Evolutionary conservation across 352 stramenopile genomes (phyloP), one percentile per base, ranked within the genome.

Genomic region (Albugo candida): DNA sequence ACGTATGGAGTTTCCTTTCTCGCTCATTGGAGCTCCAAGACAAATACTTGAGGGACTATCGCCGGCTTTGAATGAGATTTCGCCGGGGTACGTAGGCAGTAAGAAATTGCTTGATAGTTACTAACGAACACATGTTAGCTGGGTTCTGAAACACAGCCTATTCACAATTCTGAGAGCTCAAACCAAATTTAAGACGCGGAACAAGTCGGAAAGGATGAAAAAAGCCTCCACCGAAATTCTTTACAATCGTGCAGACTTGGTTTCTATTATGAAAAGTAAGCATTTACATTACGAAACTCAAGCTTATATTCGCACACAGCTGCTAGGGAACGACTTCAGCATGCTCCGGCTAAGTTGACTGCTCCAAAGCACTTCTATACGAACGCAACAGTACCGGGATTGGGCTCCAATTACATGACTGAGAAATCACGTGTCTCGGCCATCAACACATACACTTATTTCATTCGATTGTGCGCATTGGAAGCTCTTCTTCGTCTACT

Each of bases 81-180:
- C 70, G 2, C 80, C 77, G 20, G 77, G 64, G 52, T 74, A 63
- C 8, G n/a, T n/a, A n/a, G 21, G 12, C 0, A 5, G 11, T 19
- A 16, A 37, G 17, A 13, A 42, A 49, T 27, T 12, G 18, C n/a
- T n/a, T n/a, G n/a, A n/a, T n/a, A n/a, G n/a, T n/a, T n/a, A n/a
- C n/a, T n/a, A 53, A 35, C 16, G 45, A 66, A 47, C 81, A 19
- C 52, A 49, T 14, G 60, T 54, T 45, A 89, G 72, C 14, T 97
- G 89, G 89, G 82, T 96, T 36, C 67, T 97, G 8, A 67, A 64
- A 11, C 64, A 77, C 36, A 96, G 82, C 38, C 69, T 94, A 21
- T 97, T 95, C 61, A 89, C 82, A 10, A 60, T 95, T 13, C 66
- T 95, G 4, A 68, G 84, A 16, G 94, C 95, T 45, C 76, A 89